These are phyloP conservation scores for Bruguiera parviflora DNA, from an alignment of 345 rosid genomes.

Conservation along the genomic window DNA sequence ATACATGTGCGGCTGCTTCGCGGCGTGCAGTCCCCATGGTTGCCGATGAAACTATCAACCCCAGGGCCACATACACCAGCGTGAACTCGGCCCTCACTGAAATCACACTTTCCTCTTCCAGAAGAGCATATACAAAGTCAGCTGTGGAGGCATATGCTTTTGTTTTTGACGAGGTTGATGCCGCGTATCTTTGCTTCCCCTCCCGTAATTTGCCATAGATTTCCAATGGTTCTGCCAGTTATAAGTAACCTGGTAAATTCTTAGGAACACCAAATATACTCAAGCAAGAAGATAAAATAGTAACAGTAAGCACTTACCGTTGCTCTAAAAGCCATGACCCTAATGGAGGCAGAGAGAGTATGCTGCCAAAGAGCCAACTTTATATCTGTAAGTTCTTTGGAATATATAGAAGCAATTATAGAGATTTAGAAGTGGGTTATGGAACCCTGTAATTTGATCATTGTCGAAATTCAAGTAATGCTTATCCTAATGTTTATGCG, in stretches of 20 bases:
- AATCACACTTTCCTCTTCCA: neutral
- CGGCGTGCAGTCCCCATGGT: constrained; percentile 45
- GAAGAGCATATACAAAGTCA: neutral
- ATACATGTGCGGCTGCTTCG: constrained; percentile 45
- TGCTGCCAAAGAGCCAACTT: neutral
- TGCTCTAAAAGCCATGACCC: constrained; percentile 37
- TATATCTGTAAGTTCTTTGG: neutral
- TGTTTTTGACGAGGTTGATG: constrained; percentile 23
- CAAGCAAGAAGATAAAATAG: neutral
- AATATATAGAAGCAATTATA: neutral
- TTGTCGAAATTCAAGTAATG: neutral
- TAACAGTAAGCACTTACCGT: constrained; percentile 25
- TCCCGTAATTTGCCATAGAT: constrained; percentile 24
- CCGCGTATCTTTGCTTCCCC: constrained; percentile 27
- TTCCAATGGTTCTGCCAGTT: constrained; percentile 37
- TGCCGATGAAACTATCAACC: constrained; percentile 44
- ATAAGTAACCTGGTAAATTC: neutral
- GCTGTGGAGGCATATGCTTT: constrained; percentile 25
- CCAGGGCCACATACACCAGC: constrained; percentile 45
- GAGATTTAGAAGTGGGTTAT: neutral
- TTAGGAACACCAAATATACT: no score
- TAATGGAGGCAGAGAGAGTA: neutral
- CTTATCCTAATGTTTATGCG: neutral
- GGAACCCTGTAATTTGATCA: neutral
- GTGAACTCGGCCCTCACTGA: constrained; percentile 33